Evolutionary conservation across 2,329 filamentous ascomycete species (phyloP), one percentile per base, ranked within the genome.

Genomic region (Aspergillus costaricaensis): DNA sequence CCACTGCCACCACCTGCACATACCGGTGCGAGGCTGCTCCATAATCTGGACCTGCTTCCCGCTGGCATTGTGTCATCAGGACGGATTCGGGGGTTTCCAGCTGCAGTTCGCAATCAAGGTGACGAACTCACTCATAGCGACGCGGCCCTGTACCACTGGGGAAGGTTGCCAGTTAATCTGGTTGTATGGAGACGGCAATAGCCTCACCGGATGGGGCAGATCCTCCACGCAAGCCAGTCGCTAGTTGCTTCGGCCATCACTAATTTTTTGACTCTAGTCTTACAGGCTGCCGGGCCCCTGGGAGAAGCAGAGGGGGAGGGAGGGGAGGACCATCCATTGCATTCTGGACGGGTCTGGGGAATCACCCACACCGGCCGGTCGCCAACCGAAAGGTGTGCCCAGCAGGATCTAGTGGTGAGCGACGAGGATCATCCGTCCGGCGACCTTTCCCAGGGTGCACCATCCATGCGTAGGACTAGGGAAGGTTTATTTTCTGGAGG

Each of bases 361-460:
- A 57, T 48, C 53, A 47, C 53, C 41, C 41, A 44, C 51, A 19
- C 53, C 39, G 53, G 39, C 25, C 57, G 54, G 60, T 55, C 53
- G 54, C 52, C 57, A 51, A 59, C 60, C 60, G 57, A 54, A 53
- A n/a, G 27, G 50, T 38, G 50, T 39, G 55, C 49, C 50, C 47
- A 55, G 58, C 52, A 30, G 32, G 32, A 36, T 36, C 32, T 36
- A 36, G n/a, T 43, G 19, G 30, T 12, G 44, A 52, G 52, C 56
- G 36, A 54, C 50, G 61, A 60, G 61, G 61, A 62, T 62, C 57
- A 62, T 60, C 61, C 61, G 60, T 14, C 41, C 50, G 43, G 55
- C 48, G 51, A 30, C 55, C 30, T 36, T 32, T 36, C 56, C 52
- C 57, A 59, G 47, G 47, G 30, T 17, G 17, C 41, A 43, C 41